Conservation (phyloP, 2,329 filamentous ascomycete genomes). For the Colletotrichum cereale region DNA sequence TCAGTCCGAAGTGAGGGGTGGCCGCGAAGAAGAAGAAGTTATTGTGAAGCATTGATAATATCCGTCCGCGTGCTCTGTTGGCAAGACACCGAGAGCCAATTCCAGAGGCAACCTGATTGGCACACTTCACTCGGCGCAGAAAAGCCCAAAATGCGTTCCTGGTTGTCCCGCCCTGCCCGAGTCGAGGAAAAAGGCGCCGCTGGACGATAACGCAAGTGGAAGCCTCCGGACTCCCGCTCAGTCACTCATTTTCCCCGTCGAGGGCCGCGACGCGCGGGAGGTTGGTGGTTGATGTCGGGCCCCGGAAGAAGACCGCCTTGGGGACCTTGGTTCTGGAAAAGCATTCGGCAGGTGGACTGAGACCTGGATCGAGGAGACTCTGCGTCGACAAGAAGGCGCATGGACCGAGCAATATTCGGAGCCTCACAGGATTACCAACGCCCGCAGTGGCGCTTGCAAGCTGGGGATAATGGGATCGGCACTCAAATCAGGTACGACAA, state of each 20-base stretch:
- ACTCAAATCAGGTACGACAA: not conserved
- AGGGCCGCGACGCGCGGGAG: slow-evolving; percentile 5
- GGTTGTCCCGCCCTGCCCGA: not conserved
- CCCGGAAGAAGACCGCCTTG: slow-evolving; percentile 17
- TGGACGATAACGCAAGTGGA: slow-evolving; percentile 7
- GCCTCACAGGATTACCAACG: not conserved
- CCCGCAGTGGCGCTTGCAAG: not conserved
- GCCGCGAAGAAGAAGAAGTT: slow-evolving; percentile 10
- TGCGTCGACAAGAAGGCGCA: too few species aligned
- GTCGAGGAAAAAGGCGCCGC: slow-evolving; percentile 27
- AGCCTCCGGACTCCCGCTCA: not conserved
- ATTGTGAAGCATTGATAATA: not conserved
- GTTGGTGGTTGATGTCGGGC: not conserved
- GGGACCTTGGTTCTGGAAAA: slow-evolving; percentile 15
- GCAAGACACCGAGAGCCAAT: slow-evolving; percentile 14
- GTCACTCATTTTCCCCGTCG: not conserved
- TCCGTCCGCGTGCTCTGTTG: not conserved
- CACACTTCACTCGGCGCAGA: not conserved
- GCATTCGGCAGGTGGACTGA: slow-evolving; percentile 7
- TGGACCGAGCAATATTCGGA: not conserved
- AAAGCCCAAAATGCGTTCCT: not conserved
- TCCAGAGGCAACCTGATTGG: slow-evolving; percentile 22
- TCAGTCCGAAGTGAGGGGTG: slow-evolving; percentile 14
- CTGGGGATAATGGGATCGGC: not conserved
- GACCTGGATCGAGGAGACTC: not conserved